Conservation (phyloP, 2,329 filamentous ascomycete genomes). For the Alternaria alternata region DNA sequence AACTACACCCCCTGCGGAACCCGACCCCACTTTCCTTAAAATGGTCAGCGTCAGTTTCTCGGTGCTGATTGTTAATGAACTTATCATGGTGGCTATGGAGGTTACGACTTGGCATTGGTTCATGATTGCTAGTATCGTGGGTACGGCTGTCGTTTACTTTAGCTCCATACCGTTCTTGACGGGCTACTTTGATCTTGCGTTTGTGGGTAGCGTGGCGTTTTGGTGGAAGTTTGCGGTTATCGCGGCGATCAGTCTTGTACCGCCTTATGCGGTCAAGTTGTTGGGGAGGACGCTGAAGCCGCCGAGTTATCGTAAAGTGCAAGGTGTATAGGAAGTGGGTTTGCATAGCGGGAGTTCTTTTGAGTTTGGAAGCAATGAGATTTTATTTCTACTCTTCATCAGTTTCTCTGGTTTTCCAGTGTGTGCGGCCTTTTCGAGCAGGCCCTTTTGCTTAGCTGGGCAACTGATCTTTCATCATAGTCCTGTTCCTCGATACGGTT, state of each 20-base stretch:
- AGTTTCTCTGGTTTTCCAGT: neutral
- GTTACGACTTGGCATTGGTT: conserved; percentile 96
- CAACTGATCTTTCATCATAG: rapidly evolving
- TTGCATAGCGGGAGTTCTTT: neutral
- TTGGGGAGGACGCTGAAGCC: conserved; percentile 86
- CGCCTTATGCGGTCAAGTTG: conserved; percentile 86
- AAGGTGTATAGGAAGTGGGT: conserved; percentile 62
- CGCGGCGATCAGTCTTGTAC: conserved; percentile 79
- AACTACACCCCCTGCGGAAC: conserved; percentile 1
- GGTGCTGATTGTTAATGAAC: conserved; percentile 89
- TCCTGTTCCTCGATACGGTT: neutral
- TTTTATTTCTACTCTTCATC: neutral
- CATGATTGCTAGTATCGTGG: conserved; percentile 86
- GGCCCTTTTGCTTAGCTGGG: neutral
- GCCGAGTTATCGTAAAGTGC: conserved; percentile 93
- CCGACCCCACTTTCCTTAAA: conserved; percentile 42
- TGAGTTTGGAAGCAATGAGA: neutral
- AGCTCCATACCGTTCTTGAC: conserved; percentile 86
- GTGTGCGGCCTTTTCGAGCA: too few species aligned
- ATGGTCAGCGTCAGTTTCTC: conserved; percentile 96
- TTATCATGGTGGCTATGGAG: conserved; percentile 96
- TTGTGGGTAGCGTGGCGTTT: conserved; percentile 81
- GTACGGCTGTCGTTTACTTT: conserved; percentile 81
- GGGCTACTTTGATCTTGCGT: conserved; percentile 86
- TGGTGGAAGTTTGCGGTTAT: conserved; percentile 88